Conservation (phyloP, 805 yeast genomes). For the Pichia occidentalis region DNA sequence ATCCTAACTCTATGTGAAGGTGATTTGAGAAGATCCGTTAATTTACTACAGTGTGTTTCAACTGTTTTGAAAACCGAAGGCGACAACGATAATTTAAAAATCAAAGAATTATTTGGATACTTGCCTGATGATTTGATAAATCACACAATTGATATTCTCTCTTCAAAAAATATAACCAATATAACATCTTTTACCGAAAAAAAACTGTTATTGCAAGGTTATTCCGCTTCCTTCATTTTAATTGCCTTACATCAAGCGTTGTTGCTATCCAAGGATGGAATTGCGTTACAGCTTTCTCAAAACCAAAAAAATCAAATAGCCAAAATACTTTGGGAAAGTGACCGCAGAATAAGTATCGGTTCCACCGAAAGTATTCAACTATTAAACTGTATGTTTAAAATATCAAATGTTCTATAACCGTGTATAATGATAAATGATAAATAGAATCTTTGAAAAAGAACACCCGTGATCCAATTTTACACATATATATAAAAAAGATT, state of each 20-base stretch:
- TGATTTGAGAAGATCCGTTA: conserved; percentile 89
- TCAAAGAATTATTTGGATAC: conserved; percentile 30
- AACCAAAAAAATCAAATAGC: conserved; percentile 61
- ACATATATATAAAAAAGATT: too few relatives aligned
- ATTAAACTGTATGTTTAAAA: conserved; percentile 52
- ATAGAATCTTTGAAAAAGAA: too few relatives aligned
- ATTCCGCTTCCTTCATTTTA: conserved; percentile 27
- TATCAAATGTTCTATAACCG: conserved; percentile 35
- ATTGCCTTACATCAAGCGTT: conserved; percentile 29
- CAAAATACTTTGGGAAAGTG: conserved; percentile 62
- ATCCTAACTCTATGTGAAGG: conserved; percentile 76
- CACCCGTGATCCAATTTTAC: too few relatives aligned
- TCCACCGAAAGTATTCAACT: conserved; percentile 84
- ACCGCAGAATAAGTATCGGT: conserved; percentile 71
- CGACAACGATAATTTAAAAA: conserved; percentile 7
- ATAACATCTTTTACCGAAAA: conserved; percentile 24
- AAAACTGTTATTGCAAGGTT: conserved; percentile 29
- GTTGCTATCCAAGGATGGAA: conserved; percentile 25
- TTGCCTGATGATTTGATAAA: conserved; percentile 21
- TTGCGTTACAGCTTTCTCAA: conserved; percentile 43
- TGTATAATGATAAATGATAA: not conserved
- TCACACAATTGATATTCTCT: conserved; percentile 17
- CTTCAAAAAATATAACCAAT: conserved; percentile 19
- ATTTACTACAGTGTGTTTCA: conserved; percentile 79
- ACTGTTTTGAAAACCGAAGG: conserved; percentile 35